Base-by-base conservation (phyloP, 2,329 filamentous ascomycete species). In the Plectosphaerella cucumerina region DNA sequence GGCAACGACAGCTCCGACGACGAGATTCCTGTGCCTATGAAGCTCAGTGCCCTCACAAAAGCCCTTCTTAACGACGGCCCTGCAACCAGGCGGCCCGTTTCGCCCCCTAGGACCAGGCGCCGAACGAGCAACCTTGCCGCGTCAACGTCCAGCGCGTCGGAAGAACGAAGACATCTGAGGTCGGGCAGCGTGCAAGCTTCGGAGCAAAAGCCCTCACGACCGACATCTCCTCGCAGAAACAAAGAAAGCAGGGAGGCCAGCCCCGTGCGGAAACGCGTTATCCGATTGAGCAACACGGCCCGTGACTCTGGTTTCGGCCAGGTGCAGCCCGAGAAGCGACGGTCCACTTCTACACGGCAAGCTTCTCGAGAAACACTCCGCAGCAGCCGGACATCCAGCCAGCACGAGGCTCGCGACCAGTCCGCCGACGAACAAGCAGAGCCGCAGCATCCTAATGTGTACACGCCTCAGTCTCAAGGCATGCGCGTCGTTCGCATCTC, bases 1-100 rank as follows among this genome's bases (percentile, higher is more conserved):
- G 62, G 85, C 58, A 86, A 89, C n/a, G 92, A 96, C 65, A 96
- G 90, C 74, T 96, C 92, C 21, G 93, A 97, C 70, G 93, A 97
- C 62, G 93, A 97, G 70, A 89, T 95, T 23, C 88, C 89, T 15
- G 87, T 90, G 59, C 91, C 91, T 61, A 90, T 94, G 82, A 95
- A 94, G 72, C 87, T 97, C 65, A 97, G 91, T 66, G 91, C 92
- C 61, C 82, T 94, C 58, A 96, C 93, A 46, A 93, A 94, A 65
- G 92, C 90, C 18, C 76, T 97, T 15, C 77, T 97, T 21, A 82
- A 83, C 51, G 82, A 86, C 53, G 73, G 76, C 47, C 77, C 81
- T 9, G 74, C 75, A 55, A 66, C 59, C 3, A 56, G 67, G 22
- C 65, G 68, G 12, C 63, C 70, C 2, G 63, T 72, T 6, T 77